Conservation (phyloP, 257 asterid species). For the Solanum pinnatisectum region DNA sequence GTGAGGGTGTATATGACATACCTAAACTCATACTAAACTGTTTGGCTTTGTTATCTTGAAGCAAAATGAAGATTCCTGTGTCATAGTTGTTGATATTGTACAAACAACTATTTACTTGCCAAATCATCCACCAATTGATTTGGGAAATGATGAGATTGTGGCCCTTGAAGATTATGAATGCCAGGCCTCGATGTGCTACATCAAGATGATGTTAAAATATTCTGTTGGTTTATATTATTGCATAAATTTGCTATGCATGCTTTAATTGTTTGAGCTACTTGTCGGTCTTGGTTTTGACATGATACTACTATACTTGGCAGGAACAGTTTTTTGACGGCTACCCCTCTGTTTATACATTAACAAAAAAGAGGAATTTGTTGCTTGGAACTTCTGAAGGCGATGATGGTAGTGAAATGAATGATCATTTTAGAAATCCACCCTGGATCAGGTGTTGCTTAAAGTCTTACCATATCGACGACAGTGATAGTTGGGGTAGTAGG, state of each 20-base stretch:
- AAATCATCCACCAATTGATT: background rate
- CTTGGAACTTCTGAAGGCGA: conserved; percentile 38
- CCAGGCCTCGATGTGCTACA: background rate
- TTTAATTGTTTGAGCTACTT: background rate
- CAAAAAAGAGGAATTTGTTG: conserved; percentile 34
- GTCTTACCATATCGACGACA: conserved; percentile 40
- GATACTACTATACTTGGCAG: conserved; percentile 17
- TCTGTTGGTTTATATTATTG: background rate
- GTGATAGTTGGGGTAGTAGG: conserved; percentile 60
- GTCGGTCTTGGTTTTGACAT: background rate
- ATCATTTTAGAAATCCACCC: conserved; percentile 46
- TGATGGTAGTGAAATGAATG: background rate
- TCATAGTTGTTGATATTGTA: background rate
- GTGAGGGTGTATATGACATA: background rate
- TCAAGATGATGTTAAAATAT: background rate
- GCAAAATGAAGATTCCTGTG: background rate
- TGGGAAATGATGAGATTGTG: background rate
- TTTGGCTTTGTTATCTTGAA: background rate
- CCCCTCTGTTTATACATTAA: conserved; percentile 27
- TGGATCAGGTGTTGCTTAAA: conserved; percentile 69
- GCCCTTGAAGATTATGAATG: background rate
- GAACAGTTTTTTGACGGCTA: conserved; percentile 34
- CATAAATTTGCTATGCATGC: background rate
- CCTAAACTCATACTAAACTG: background rate
- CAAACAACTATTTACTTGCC: background rate